Evolutionary conservation across 176 grass and related monocot genomes (phyloP).

Genomic region (Zea luxurians): DNA sequence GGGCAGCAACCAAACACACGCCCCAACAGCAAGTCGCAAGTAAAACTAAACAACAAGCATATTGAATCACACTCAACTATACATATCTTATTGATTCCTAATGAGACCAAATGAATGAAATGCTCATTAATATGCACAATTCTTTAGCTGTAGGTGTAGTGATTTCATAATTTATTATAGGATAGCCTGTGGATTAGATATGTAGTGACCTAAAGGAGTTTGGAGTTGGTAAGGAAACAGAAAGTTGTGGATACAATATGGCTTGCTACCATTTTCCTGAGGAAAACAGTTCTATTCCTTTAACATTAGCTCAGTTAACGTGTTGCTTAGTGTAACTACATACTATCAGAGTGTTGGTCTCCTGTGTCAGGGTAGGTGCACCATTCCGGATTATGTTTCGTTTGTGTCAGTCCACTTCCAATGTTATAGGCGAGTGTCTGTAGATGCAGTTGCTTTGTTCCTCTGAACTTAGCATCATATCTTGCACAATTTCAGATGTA

Average conservation of each 20-base stretch:
- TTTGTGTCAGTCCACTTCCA: neutral
- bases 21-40: too few species aligned
- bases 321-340: neutral
- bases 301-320: neutral
- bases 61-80: too few species aligned
- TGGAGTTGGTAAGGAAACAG: neutral
- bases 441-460: conserved; percentile 1
- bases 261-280: conserved; percentile 4
- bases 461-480: neutral
- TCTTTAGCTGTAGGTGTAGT: conserved; percentile 24
- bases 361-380: conserved; percentile 5
- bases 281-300: conserved; percentile 8
- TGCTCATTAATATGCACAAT: neutral
- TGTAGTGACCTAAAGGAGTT: conserved; percentile 16
- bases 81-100: neutral
- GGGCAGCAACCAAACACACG: too few species aligned
- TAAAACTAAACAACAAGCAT: too few species aligned
- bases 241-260: conserved; percentile 10
- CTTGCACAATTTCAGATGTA: neutral
- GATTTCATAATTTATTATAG: conserved; percentile 10
- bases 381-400: conserved; percentile 12
- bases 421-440: neutral
- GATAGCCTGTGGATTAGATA: neutral
- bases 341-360: neutral
- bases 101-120: neutral